Evolutionary conservation across 805 yeast genomes (phyloP), one percentile per base, ranked within the genome.

Genomic region (Yamadazyma olivae): DNA sequence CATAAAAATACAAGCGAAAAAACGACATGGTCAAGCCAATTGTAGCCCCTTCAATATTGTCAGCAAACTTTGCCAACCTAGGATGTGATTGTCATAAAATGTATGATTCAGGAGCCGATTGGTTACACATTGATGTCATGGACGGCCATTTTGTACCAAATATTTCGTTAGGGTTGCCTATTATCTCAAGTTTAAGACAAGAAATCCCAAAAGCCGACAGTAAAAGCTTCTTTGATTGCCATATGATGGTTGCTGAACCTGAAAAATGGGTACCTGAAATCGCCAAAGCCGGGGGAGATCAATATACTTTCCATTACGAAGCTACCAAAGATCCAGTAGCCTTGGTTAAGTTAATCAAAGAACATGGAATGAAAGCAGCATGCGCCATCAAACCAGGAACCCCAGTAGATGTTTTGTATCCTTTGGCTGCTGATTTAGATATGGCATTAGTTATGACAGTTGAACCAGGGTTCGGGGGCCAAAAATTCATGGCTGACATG

Each of bases 401-500:
- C 1, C 78, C 90, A 0, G 93, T 86, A 16, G 93, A 83, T 40
- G 95, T 77, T 3, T 72, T 90, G 28, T 80, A 70, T 51, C 90
- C 86, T 19, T 64, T 86, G 41, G 91, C 82, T 17, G 82, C 81
- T 32, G 67, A 76, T 38, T 70, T 91, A 48, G 98, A 93, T 59
- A 87, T 91, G 96, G 90, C 87, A n/a, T 71, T 93, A 40, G 83
- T 93, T 28, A 93, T 91, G 98, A 93, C 99, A 2, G 98, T 93
- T 23, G 99, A 93, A 66, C 99, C 99, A 10, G 99, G 99, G 0
- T 91, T 93, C 58, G 99, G 99, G 16, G 99, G 99, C 30, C 99
- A 93, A 66, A 84, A 83, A 60, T 93, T 93, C 70, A 89, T 87
- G 96, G 67, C 79, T 14, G 86, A 79, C 40, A 90, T 91, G 96